Evolutionary conservation across 257 asterid genomes (phyloP).

Genomic region (Gentiana macrophylla): DNA sequence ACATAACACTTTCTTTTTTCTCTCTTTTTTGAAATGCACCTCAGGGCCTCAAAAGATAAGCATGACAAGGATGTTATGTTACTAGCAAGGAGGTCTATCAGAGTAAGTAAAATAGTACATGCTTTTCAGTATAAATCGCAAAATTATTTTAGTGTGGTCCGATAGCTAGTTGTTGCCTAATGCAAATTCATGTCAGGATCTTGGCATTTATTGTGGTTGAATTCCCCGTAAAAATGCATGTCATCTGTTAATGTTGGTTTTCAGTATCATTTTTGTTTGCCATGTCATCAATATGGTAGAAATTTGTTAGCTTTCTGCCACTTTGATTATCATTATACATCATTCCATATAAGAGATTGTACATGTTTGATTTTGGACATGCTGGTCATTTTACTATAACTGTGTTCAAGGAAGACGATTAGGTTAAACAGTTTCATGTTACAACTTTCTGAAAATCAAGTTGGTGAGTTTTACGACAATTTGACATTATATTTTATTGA

Average conservation of each 20-base stretch:
- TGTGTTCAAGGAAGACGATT: too few relatives aligned
- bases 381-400: too few relatives aligned
- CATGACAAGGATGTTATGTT: slow-evolving; percentile 30
- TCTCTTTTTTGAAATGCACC: slow-evolving; percentile 6
- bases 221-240: neutral
- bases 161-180: neutral
- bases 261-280: neutral
- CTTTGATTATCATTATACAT: too few relatives aligned
- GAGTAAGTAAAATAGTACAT: slow-evolving; percentile 31
- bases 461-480: too few relatives aligned
- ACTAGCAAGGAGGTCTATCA: slow-evolving; percentile 35
- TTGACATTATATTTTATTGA: too few relatives aligned
- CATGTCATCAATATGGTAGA: neutral
- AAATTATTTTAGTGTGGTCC: neutral
- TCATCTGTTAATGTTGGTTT: neutral
- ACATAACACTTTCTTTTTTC: neutral
- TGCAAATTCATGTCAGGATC: neutral
- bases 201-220: neutral
- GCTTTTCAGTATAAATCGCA: neutral
- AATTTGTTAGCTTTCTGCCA: too few relatives aligned
- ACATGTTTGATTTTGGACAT: too few relatives aligned
- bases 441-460: too few relatives aligned
- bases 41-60: slow-evolving; percentile 56
- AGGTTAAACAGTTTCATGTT: too few relatives aligned
- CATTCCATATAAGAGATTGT: too few relatives aligned